These are phyloP conservation scores for Leptodontidium sp. DNA, from an alignment of 2,329 filamentous ascomycete species.

Conservation along the genomic window DNA sequence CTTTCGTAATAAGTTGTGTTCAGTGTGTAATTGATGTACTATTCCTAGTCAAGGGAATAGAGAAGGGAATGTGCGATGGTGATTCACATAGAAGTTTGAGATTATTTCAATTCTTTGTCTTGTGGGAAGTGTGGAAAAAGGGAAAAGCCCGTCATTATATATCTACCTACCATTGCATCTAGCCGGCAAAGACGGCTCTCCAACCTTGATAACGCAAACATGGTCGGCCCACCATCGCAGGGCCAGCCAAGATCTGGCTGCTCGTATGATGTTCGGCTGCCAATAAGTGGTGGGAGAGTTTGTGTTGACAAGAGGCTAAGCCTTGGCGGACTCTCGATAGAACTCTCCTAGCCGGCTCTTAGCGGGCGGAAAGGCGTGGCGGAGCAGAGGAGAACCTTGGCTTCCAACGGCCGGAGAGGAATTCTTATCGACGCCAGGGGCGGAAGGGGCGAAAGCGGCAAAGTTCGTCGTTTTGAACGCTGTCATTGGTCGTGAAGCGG, in stretches of 20 bases:
- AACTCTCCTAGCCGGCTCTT: not conserved
- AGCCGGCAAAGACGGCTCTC: slow-evolving; percentile 20
- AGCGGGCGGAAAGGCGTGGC: slow-evolving; percentile 28
- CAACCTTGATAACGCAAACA: slow-evolving; percentile 20
- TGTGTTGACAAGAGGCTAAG: slow-evolving; percentile 27
- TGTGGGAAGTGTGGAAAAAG: not conserved
- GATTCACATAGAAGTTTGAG: slow-evolving; percentile 20
- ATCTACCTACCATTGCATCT: not conserved
- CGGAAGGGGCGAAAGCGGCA: slow-evolving; percentile 10
- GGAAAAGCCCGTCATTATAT: slow-evolving; percentile 26
- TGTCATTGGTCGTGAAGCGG: not conserved
- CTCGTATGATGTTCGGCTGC: slow-evolving; percentile 21
- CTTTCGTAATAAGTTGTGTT: not conserved
- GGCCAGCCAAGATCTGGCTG: slow-evolving; percentile 23
- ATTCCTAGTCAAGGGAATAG: slow-evolving; percentile 46
- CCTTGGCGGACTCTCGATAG: slow-evolving; percentile 21
- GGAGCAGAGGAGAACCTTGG: slow-evolving; percentile 23
- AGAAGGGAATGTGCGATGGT: slow-evolving; percentile 39
- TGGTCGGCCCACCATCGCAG: slow-evolving; percentile 18
- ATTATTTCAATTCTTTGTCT: slow-evolving; percentile 15
- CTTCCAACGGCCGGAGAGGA: not conserved
- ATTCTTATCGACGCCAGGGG: slow-evolving; percentile 4
- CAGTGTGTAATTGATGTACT: slow-evolving; percentile 29
- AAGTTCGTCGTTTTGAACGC: not conserved
- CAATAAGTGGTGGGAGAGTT: slow-evolving; percentile 18